These are phyloP conservation scores for Pythium utonaiense DNA, from an alignment of 352 stramenopile genomes.

Conservation along the genomic window DNA sequence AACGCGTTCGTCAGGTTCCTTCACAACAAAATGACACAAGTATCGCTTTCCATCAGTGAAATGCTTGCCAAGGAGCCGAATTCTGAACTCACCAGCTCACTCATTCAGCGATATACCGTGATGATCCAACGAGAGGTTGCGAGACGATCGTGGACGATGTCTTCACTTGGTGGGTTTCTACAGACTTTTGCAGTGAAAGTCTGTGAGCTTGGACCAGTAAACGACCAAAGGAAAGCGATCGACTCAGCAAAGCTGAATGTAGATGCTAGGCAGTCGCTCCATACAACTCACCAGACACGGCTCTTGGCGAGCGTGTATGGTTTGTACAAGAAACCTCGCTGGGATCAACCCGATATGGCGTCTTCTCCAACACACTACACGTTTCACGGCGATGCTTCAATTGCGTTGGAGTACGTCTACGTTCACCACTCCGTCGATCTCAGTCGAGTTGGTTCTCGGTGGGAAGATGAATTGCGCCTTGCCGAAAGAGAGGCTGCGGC, in stretches of 20 bases:
- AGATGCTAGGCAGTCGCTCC: not conserved
- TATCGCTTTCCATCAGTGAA: not conserved
- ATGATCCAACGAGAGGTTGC: constrained; percentile 6
- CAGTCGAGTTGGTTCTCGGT: not conserved
- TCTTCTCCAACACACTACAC: not conserved
- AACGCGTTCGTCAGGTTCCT: constrained; percentile 6
- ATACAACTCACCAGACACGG: constrained; percentile 8
- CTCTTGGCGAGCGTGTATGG: constrained; percentile 11
- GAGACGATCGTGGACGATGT: not conserved
- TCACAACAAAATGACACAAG: constrained; percentile 1
- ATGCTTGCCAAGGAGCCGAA: not conserved
- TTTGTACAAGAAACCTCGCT: constrained; percentile 8
- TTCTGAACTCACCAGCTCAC: not conserved
- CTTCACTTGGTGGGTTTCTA: not conserved
- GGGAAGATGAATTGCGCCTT: constrained; percentile 11
- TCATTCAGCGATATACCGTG: constrained; percentile 9
- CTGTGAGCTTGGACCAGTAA: constrained; percentile 12
- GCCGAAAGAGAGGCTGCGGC: constrained; percentile 4
- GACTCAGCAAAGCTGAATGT: not conserved
- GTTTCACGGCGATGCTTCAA: constrained; percentile 12
- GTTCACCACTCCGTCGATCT: constrained; percentile 11
- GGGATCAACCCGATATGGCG: constrained; percentile 13
- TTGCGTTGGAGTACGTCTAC: constrained; percentile 19
- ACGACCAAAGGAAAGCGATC: not conserved
- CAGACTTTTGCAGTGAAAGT: constrained; percentile 7